These are phyloP conservation scores for Neltuma alba DNA, from an alignment of 306 rosid genomes.

Conservation along the genomic window DNA sequence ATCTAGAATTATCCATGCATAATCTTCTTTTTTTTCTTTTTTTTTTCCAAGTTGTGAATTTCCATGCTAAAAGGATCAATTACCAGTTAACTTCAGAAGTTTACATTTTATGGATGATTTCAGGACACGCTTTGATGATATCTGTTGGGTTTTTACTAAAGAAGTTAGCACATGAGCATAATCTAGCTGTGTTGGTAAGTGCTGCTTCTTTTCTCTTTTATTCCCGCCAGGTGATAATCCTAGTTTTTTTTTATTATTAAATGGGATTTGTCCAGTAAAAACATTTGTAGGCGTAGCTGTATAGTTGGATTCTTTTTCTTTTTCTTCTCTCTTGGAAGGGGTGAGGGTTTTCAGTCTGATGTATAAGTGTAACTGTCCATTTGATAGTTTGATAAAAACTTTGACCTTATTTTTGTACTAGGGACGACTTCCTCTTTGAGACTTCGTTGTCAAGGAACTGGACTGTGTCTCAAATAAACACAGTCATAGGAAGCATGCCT, in stretches of 20 bases:
- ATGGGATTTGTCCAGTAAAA: not conserved
- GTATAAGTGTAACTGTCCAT: not conserved
- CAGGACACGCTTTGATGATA: constrained; percentile 87
- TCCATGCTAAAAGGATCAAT: not conserved
- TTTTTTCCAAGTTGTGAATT: not conserved
- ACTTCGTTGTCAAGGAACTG: not conserved
- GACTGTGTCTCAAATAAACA: too few relatives aligned
- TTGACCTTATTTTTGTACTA: not conserved
- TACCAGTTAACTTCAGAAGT: constrained; percentile 11
- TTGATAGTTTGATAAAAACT: not conserved
- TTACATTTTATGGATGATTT: constrained; percentile 39
- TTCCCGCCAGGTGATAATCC: constrained; percentile 18
- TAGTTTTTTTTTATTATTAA: not conserved
- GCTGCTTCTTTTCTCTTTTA: constrained; percentile 31
- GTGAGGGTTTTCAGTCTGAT: not conserved
- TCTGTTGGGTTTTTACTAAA: constrained; percentile 83
- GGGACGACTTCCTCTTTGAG: not conserved
- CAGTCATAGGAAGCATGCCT: not conserved
- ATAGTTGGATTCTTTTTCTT: not conserved
- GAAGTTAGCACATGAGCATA: constrained; percentile 81
- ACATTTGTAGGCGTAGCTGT: not conserved
- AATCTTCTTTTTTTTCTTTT: constrained; percentile 11
- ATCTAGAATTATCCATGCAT: not conserved
- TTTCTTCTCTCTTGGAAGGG: not conserved
- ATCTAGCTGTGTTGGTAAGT: constrained; percentile 75